Evolutionary conservation across 805 yeast genomes (phyloP).

Genomic region (Starmerella lactis-condensi): DNA sequence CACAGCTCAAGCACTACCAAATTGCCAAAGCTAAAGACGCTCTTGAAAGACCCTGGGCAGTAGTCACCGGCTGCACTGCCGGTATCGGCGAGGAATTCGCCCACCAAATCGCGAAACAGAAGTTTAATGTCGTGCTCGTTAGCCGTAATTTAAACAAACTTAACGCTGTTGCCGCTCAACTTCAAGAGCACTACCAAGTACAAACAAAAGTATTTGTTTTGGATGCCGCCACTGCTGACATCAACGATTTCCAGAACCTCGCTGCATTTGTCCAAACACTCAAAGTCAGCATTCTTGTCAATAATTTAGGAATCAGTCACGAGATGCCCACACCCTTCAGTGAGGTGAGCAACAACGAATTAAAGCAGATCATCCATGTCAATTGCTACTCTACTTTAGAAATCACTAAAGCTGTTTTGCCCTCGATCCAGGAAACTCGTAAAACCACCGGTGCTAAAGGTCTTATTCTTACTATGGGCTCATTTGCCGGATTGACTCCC

Average conservation of each 20-base stretch:
- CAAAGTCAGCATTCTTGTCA: conserved; percentile 58
- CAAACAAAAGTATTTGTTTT: conserved; percentile 51
- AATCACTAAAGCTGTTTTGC: conserved; percentile 64
- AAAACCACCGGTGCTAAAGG: conserved; percentile 29
- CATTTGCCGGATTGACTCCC: conserved; percentile 87
- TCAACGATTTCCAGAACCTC: conserved; percentile 38
- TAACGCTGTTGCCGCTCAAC: conserved; percentile 42
- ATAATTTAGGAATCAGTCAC: conserved; percentile 91
- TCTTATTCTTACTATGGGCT: conserved; percentile 82
- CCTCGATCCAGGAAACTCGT: conserved; percentile 38
- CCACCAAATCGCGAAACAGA: conserved; percentile 62
- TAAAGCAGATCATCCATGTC: conserved; percentile 63
- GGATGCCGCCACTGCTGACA: conserved; percentile 53
- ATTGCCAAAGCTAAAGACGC: too few species aligned
- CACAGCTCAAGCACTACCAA: conserved; percentile 7
- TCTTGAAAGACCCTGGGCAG: too few species aligned
- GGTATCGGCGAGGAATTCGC: conserved; percentile 93
- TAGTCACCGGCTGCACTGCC: conserved; percentile 91
- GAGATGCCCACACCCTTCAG: conserved; percentile 84
- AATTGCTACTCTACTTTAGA: conserved; percentile 71
- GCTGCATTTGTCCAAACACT: conserved; percentile 26
- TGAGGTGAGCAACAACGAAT: conserved; percentile 58
- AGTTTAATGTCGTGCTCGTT: conserved; percentile 65
- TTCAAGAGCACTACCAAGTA: conserved; percentile 41
- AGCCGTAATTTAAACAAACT: conserved; percentile 72